These are phyloP conservation scores for Dothidotthia symphoricarpi DNA, from an alignment of 2,329 filamentous ascomycete genomes.

Conservation along the genomic window DNA sequence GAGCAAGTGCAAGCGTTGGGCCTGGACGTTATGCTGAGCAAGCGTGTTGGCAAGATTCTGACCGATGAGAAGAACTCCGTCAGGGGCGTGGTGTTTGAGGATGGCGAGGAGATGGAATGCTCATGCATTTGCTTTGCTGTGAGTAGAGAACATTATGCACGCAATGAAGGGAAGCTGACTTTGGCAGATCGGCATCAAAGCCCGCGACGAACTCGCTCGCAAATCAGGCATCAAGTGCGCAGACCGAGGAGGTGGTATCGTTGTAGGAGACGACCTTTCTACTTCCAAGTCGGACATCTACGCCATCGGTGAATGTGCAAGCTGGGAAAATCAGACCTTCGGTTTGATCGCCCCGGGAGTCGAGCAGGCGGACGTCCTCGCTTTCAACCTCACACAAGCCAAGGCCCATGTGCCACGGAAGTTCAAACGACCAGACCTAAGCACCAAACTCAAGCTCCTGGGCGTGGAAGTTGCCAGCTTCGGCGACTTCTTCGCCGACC, in stretches of 20 bases:
- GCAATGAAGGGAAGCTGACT: slow-evolving; percentile 2
- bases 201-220: slow-evolving; percentile 73
- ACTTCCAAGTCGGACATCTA: slow-evolving; percentile 75
- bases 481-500: slow-evolving; percentile 88
- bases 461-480: slow-evolving; percentile 92
- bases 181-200: slow-evolving; percentile 69
- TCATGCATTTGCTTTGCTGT: slow-evolving; percentile 81
- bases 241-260: slow-evolving; percentile 71
- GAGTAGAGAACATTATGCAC: slow-evolving; percentile 19
- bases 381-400: slow-evolving; percentile 86
- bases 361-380: slow-evolving; percentile 88
- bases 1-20: slow-evolving; percentile 78
- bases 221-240: slow-evolving; percentile 70
- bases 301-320: slow-evolving; percentile 87
- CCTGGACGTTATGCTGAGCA: slow-evolving; percentile 75
- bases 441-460: slow-evolving; percentile 86
- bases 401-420: slow-evolving; percentile 65
- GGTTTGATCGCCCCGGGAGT: slow-evolving; percentile 86
- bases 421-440: slow-evolving; percentile 82
- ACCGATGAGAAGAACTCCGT: slow-evolving; percentile 67
- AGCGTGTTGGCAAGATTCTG: slow-evolving; percentile 69
- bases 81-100: slow-evolving; percentile 73
- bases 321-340: slow-evolving; percentile 82
- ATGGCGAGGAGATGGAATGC: slow-evolving; percentile 73
- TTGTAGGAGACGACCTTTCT: slow-evolving; percentile 64